These are phyloP conservation scores for Striga hermonthica DNA, from an alignment of 305 asterid species.

Conservation along the genomic window DNA sequence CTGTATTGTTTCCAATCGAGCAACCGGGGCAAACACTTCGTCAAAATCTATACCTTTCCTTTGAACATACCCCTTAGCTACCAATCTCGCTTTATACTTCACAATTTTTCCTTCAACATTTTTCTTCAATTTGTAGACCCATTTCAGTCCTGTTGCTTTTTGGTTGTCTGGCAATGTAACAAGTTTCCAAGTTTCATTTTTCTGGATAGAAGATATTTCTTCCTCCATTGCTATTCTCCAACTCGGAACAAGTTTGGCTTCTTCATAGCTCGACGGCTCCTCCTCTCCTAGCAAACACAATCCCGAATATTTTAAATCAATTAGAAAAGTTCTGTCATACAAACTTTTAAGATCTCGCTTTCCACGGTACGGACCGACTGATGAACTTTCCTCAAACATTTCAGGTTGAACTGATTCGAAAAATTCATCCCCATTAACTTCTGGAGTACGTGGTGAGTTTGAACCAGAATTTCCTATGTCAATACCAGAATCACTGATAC, in stretches of 20 bases:
- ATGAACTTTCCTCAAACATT: neutral
- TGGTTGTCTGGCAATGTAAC: neutral
- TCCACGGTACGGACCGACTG: neutral
- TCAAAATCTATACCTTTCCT: neutral
- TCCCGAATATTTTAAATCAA: neutral
- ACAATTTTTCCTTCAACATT: neutral
- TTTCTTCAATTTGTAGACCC: neutral
- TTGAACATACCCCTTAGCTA: neutral
- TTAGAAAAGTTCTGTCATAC: neutral
- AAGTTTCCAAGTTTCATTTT: neutral
- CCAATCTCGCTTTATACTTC: neutral
- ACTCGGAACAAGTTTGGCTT: neutral
- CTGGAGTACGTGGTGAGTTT: neutral
- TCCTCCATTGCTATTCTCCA: slow-evolving; percentile 2
- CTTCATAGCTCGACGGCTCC: neutral
- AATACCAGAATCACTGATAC: neutral
- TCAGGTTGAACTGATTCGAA: neutral
- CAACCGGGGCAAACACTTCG: neutral
- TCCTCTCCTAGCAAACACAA: neutral
- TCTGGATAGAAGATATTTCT: neutral
- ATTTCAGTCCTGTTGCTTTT: neutral
- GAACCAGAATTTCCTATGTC: neutral
- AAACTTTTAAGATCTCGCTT: neutral
- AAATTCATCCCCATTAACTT: neutral
- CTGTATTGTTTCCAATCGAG: neutral